phyloP scores from a whole-genome alignment of 2,329 filamentous ascomycete species.

The Verticillium longisporum region DNA sequence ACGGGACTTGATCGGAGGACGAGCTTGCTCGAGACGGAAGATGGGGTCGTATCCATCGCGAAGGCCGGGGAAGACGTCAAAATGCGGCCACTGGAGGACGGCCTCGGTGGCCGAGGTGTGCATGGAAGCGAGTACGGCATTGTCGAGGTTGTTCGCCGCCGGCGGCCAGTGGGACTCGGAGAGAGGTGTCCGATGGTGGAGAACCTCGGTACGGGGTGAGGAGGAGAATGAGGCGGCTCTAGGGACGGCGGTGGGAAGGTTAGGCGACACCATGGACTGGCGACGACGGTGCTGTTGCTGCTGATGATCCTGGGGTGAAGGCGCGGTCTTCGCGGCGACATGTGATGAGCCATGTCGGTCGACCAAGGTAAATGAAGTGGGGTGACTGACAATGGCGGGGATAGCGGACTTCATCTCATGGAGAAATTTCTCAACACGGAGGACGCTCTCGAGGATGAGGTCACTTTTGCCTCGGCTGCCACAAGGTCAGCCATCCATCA shows the following conservation, averaged over 20 bases:
- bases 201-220: conserved; percentile 12
- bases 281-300: not conserved
- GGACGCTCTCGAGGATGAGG: conserved; percentile 41
- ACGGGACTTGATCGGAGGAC: conserved; percentile 25
- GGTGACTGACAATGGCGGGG: conserved; percentile 16
- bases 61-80: conserved; percentile 35
- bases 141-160: conserved; percentile 27
- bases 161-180: conserved; percentile 14
- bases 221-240: conserved; percentile 14
- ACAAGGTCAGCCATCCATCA: conserved; percentile 2
- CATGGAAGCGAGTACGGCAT: conserved; percentile 41
- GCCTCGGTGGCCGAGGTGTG: conserved; percentile 44
- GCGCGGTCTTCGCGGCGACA: conserved; percentile 6
- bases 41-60: conserved; percentile 35
- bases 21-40: conserved; percentile 38
- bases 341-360: not conserved
- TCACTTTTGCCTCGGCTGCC: conserved; percentile 41
- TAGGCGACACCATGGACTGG: conserved; percentile 8
- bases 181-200: conserved; percentile 11
- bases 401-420: conserved; percentile 35
- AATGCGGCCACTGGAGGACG: conserved; percentile 44
- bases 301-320: conserved; percentile 4
- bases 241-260: conserved; percentile 12
- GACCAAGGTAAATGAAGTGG: not conserved
- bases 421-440: conserved; percentile 38